Base-by-base conservation (phyloP, 441 rosid species). In the Jatropha podagrica region DNA sequence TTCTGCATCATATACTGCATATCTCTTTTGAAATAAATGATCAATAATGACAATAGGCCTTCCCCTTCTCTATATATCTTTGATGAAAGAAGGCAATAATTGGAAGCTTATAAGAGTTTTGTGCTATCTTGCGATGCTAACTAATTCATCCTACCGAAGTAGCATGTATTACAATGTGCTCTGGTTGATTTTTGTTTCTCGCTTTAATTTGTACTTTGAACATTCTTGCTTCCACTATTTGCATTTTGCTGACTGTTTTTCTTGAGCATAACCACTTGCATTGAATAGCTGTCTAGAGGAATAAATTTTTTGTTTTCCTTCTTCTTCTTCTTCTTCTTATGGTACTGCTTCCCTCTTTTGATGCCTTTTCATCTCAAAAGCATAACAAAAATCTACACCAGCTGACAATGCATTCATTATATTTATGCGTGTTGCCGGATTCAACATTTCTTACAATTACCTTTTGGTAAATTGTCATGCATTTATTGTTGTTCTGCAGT, bases 401-500 rank as follows among this genome's bases (percentile, higher is more conserved):
- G 23, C 55, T 69, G n/a, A 63, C 51, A 46, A n/a, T 42, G 52
- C 10, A 69, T 2, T 37, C n/a, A 41, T 20, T 38, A 5, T 23
- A 23, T 74, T 67, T 26, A 42, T 54, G 32, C 60, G 13, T 44
- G 2, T 74, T 63, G 65, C 63, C 66, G 68, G 13, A 41, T 63
- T 44, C 59, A 67, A 73, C 41, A 51, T 63, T 68, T 75, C 15
- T 51, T 56, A 12, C 18, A 71, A 12, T 58, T n/a, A 51, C 49
- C 23, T 26, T 37, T 37, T 32, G 7, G 20, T 10, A 54, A 42
- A 32, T 15, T 27, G 23, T 78, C 71, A 77, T 62, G 65, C 20
- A 51, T 32, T 72, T 62, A 6, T 32, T 73, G 2, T n/a, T 74
- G 61, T 69, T 81, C 41, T 76, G 74, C 91, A 91, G 96, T 86